Base-by-base conservation (phyloP, 768 basidiomycete genomes). In the Chalciporus chontae region DNA sequence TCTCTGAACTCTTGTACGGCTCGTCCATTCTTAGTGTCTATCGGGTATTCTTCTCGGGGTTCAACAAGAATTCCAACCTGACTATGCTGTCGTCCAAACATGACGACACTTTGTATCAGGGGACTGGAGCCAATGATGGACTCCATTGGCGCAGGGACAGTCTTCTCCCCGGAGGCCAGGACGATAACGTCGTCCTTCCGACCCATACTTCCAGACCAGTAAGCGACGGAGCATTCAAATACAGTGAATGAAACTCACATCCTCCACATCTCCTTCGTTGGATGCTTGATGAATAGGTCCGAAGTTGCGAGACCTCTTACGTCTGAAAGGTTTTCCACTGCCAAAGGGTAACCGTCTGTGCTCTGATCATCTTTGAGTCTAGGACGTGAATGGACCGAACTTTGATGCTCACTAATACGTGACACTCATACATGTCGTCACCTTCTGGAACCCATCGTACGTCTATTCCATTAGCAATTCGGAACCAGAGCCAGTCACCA, bases 241-340 rank as follows among this genome's bases (percentile, higher is more conserved):
- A 15, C 4, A 5, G 32, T 15, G 14, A 32, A 32, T 32, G 5
- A 36, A n/a, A 41, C 54, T n/a, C 11, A 54, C 54, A 55, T 53
- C 39, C 31, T 48, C 54, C 54, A 55, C 50, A 53, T 31, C 2
- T 67, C 55, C 21, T 70, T 73, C 0, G 71, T 71, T 0, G 77
- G 77, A 51, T 79, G 78, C 21, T 58, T 67, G 11, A 69, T 51
- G 45, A 72, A 74, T 4, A 79, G 50, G 57, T 77, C 77, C 0
- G 69, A 67, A 0, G 72, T 76, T 0, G 70, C 73, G 45, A 75
- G 52, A 1, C 56, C 56, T n/a, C 71, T 46, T 0, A 57, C 50
- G 1, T 73, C 75, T 1, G 65, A 48, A 7, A 71, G 52, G 53
- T 77, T 77, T n/a, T 62, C 43, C 8, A 62, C 40, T 1, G 24